Base-by-base conservation (phyloP, 805 yeast species). In the Spathaspora sp. region DNA sequence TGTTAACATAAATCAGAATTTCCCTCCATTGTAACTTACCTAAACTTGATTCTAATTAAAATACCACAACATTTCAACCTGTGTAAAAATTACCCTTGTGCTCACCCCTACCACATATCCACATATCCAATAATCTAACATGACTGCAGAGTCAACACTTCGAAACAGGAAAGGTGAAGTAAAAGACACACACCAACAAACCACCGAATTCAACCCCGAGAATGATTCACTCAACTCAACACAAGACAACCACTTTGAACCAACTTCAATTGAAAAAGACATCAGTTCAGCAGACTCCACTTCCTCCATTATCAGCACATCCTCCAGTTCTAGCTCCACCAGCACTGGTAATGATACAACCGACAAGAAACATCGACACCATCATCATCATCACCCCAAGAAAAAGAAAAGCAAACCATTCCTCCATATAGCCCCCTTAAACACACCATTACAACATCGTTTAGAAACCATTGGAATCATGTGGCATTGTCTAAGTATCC, bases 401-500 rank as follows among this genome's bases (percentile, higher is more conserved):
- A 43, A 44, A 46, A 42, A 46, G 26, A 48, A 35, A 43, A 47
- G 48, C 20, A 26, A 23, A 6, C 44, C 45, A 28, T 50, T 48
- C 16, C 40, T 74, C 44, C 62, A 75, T 55, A 69, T 80, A 60
- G 87, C 87, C 2, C 89, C 86, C 5, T 68, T 76, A 48, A 69
- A 66, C 16, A 79, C 84, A 2, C 89, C 93, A 1, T 57, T 79
- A 48, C 60, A 67, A 26, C 73, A 85, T 54, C 69, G 96, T 47
- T 60, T 83, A 16, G 86, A 90, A 57, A 89, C 93, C 0, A 60
- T 85, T 3, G 82, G 83, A 0, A 80, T 89, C 12, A 75, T 88
- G 2, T 79, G 89, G 81, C 97, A 90, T 66, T 79, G 86, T 1
- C 75, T 89, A 16, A 78, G 88, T 5, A 83, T 89, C 29, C 86